Evolutionary conservation across 495 filamentous ascomycete genomes (phyloP).

Genomic region (Choiromyces venosus): DNA sequence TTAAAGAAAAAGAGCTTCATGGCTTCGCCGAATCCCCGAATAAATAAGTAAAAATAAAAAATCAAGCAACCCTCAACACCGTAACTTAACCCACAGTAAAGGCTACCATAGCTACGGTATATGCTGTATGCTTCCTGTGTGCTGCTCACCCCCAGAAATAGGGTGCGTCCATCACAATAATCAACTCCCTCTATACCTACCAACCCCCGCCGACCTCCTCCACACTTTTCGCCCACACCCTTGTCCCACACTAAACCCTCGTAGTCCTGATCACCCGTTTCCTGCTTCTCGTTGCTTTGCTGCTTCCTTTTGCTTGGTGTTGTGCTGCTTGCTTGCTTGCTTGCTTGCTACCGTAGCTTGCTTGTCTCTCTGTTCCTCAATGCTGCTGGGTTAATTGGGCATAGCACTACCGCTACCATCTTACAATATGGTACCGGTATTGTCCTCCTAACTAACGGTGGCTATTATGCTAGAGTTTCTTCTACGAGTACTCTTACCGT

Average conservation of each 20-base stretch:
- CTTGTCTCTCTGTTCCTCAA: not conserved
- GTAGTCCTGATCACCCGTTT: conserved; percentile 24
- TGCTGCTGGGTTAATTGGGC: not conserved
- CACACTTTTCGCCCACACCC: conserved; percentile 31
- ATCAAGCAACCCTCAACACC: not conserved
- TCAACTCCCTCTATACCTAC: conserved; percentile 23
- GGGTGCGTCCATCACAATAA: conserved; percentile 19
- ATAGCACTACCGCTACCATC: not conserved
- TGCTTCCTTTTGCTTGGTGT: no score
- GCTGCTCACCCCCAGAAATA: conserved; percentile 15
- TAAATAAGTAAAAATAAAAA: no score
- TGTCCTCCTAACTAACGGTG: not conserved
- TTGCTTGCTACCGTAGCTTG: conserved; percentile 6
- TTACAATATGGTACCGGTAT: not conserved
- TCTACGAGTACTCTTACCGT: not conserved
- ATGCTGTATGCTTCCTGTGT: not conserved
- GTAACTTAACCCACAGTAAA: not conserved
- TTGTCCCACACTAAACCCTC: conserved; percentile 31
- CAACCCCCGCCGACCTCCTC: conserved; percentile 18
- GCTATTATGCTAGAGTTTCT: not conserved
- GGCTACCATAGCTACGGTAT: not conserved
- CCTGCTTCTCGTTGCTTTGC: conserved; percentile 11
- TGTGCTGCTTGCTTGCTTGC: no score
- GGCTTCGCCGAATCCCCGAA: not conserved
- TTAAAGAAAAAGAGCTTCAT: not conserved